Percentiles rank a stretch among this genome's conserved stretches.
Conservation (phyloP, 2,329 filamentous ascomycete genomes). For the Cytospora schulzeri region DNA sequence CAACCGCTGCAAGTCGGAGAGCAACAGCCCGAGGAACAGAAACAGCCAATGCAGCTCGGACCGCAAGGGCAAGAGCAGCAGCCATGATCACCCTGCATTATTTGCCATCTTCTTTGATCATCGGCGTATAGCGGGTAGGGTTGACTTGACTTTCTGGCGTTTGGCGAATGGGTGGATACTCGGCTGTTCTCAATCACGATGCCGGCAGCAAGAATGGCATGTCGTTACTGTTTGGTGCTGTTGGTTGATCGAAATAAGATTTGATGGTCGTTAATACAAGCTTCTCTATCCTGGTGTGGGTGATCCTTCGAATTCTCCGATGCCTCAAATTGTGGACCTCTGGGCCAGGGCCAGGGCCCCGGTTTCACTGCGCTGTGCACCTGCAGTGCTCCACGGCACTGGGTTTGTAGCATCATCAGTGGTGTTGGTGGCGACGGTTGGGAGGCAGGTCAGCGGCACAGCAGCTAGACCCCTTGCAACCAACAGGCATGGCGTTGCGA, state of each 20-base stretch:
- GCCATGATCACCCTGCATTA: background rate
- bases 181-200: background rate
- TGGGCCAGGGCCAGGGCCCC: background rate
- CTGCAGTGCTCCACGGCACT: background rate
- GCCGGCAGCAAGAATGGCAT: background rate
- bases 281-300: background rate
- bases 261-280: conserved; percentile 15
- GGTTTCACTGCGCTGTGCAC: background rate
- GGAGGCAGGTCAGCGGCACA: background rate
- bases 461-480: background rate
- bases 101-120: conserved; percentile 1
- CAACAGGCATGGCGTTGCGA: background rate
- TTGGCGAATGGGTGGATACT: background rate
- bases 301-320: background rate
- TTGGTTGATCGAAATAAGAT: background rate
- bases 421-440: background rate
- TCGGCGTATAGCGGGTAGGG: conserved; percentile 1
- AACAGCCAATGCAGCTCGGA: conserved; percentile 1
- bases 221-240: background rate
- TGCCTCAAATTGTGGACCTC: conserved; percentile 4
- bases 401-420: background rate
- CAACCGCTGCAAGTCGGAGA: conserved; percentile 10
- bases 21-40: background rate
- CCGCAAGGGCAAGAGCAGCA: background rate
- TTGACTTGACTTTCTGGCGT: conserved; percentile 12